Percentiles rank a stretch among this genome's conserved stretches.
These are phyloP conservation scores for Lanmaoa rubissima DNA, from an alignment of 768 basidiomycete species.

Conservation along the genomic window DNA sequence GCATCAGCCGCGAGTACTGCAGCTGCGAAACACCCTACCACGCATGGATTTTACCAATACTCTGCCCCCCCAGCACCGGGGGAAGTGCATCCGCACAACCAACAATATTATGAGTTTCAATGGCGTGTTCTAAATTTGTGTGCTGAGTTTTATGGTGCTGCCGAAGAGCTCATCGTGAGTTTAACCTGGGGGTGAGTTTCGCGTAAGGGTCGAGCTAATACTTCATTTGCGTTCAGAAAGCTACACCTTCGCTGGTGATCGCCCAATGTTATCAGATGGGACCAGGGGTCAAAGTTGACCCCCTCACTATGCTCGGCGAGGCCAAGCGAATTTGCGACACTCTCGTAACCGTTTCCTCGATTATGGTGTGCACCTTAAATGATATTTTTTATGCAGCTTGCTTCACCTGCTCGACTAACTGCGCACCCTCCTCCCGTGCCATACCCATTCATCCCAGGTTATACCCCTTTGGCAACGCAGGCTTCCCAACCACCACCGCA, in stretches of 20 bases:
- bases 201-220: constrained; percentile 8
- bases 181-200: constrained; percentile 7
- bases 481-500: constrained; percentile 33
- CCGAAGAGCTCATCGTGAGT: constrained; percentile 80
- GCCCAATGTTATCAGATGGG: constrained; percentile 81
- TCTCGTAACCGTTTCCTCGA: constrained; percentile 45
- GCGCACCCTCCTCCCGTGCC: constrained; percentile 63
- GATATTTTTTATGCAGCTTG: constrained; percentile 46
- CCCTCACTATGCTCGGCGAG: constrained; percentile 68
- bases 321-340: constrained; percentile 78
- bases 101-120: constrained; percentile 83
- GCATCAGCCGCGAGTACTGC: constrained; percentile 8
- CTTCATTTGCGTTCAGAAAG: constrained; percentile 37
- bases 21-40: constrained; percentile 31
- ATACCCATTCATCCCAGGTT: constrained; percentile 46
- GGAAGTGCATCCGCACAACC: constrained; percentile 60
- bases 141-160: constrained; percentile 82
- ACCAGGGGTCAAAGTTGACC: constrained; percentile 66
- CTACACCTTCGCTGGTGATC: constrained; percentile 65
- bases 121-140: constrained; percentile 82
- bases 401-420: constrained; percentile 70
- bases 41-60: constrained; percentile 46
- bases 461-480: constrained; percentile 26
- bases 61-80: constrained; percentile 42
- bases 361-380: constrained; percentile 9